Base-by-base conservation (phyloP, 2,329 filamentous ascomycete genomes). In the Leptographium wingfieldii region DNA sequence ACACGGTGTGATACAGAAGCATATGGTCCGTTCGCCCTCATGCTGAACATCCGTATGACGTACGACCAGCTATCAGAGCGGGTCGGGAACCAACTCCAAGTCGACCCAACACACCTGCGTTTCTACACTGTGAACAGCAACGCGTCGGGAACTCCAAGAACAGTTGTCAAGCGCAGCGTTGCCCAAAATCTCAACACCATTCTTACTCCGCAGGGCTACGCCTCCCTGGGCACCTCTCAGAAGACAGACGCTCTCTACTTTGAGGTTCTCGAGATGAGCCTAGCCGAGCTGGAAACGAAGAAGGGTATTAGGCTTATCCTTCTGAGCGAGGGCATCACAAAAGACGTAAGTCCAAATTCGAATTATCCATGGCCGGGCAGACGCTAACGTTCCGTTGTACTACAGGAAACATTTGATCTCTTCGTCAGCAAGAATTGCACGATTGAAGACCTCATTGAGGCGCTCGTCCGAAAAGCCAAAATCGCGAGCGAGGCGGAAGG, bases 271-370 rank as follows among this genome's bases (percentile, higher is more conserved):
- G 94, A 99, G 64, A 95, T 96, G 77, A 96, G 90, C 67, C 75
- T 99, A 55, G 88, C 89, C 29, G 95, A 99, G 72, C 79, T 95
- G 52, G 94, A 99, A 69, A 94, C 89, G 60, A 94, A 95, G 77
- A 96, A 95, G 76, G 83, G 77, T 60, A 76, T 97, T 64, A 92
- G 89, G 71, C 75, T 99, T 55, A 88, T 80, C 1, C 92, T 88
- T 84, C 77, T 99, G 54, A 88, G 86, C 49, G 94, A 99, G 64
- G 94, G 94, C 52, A 87, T 97, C 63, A 84, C 84, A 12, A 97
- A 96, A 76, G 92, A 96, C 75, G 88, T 90, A 73, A 72, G 80
- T 69, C 10, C 27, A 35, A 9, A 35, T 25, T 1, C 33, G 9
- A 7, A 31, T 27, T 9, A 19, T 22, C 12, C 19, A 11, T 29